A percentile compares a stretch with the other conserved stretches of the same genome.
These are phyloP conservation scores for Fraxinus albicans DNA, from an alignment of 305 asterid species.

Conservation along the genomic window DNA sequence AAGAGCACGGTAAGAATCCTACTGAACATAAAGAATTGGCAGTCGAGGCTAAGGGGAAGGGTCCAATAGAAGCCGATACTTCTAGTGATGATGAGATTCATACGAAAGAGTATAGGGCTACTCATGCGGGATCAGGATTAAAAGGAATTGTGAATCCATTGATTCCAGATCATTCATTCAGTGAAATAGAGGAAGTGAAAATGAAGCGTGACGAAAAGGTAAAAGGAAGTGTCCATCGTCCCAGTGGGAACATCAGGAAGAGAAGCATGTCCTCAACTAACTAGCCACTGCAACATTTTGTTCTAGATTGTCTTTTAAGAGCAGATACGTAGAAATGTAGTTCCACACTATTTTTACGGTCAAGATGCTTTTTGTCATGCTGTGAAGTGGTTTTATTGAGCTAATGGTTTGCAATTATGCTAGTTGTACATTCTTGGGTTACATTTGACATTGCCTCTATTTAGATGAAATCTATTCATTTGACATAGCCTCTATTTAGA, in stretches of 20 bases:
- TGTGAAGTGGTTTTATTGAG: background rate
- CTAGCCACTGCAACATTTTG: slow-evolving; percentile 5
- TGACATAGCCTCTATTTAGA: too few relatives aligned
- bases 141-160: slow-evolving; percentile 23
- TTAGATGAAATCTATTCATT: too few relatives aligned
- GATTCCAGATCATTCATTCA: slow-evolving; percentile 25
- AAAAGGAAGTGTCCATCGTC: slow-evolving; percentile 18
- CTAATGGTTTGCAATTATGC: background rate
- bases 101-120: slow-evolving; percentile 17
- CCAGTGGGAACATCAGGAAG: slow-evolving; percentile 49
- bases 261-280: slow-evolving; percentile 52
- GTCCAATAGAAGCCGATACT: slow-evolving; percentile 36
- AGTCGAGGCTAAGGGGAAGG: slow-evolving; percentile 45
- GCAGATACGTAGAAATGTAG: background rate
- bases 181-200: slow-evolving; percentile 41
- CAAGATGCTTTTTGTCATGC: background rate
- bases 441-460: too few relatives aligned
- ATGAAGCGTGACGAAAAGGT: slow-evolving; percentile 17
- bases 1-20: slow-evolving; percentile 14
- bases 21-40: slow-evolving; percentile 26
- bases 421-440: too few relatives aligned
- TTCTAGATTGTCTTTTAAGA: background rate
- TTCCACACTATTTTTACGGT: background rate
- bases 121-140: slow-evolving; percentile 26
- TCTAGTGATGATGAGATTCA: slow-evolving; percentile 29